Base-by-base conservation (phyloP, 176 grass and related monocot genomes). In the Zea luxurians region DNA sequence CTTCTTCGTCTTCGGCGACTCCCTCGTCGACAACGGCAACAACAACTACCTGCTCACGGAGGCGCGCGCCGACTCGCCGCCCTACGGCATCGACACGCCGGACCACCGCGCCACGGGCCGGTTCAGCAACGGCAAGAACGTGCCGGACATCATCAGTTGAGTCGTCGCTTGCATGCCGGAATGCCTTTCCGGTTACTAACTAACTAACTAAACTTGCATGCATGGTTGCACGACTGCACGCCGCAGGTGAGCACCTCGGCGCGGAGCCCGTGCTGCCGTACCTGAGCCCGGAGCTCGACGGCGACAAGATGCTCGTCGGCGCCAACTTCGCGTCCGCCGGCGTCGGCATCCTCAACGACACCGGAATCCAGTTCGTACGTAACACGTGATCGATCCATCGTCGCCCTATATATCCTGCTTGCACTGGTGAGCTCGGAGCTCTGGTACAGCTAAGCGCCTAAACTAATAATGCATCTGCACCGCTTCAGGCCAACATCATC, bases 1-100 rank as follows among this genome's bases (percentile, higher is more conserved):
- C 85, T 94, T 98, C 80, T 98, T 94, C 86, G 78, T 98, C 2
- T 98, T 98, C 86, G 95, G 95, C 10, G 95, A 98, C 83, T 98
- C 95, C 35, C 83, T 98, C 4, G 95, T 98, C 10, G 95, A 98
- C 81, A 90, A 88, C 47, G 95, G 95, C 81, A 94, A 98, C 91
- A 98, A 98, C 76, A 92, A 98, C 85, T 94, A 79, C 82, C 78
- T 98, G 1, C 4, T 89, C 0, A 98, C 95, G 0, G 68, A 45
- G 10, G 95, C 95, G 10, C 91, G 95, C 0, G 91, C 95, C 27
- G 91, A 98, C 65, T 18, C 83, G n/a, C 88, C 83, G 37, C 95
- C 95, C 7, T 98, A 98, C 68, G 95, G 95, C 61, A 85, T 98
- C 16, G 95, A 98, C 77, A 83, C 40, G 10, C 84, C 89, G n/a